Base-by-base conservation (phyloP, 2,329 filamentous ascomycete species). In the Ophiocordyceps robertsii region DNA sequence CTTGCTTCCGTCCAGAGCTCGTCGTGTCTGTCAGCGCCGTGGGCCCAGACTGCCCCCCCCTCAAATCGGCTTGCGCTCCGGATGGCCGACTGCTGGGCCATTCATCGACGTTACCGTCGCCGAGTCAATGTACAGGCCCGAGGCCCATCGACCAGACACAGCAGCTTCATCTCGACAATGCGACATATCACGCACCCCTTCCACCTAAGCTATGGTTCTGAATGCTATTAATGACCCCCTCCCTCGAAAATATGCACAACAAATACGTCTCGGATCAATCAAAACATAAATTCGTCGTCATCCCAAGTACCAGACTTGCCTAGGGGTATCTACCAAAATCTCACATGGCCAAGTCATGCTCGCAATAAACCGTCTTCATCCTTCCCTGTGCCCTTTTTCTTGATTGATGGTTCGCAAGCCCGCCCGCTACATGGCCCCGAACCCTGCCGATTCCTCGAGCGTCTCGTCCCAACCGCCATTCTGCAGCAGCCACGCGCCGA, bases 381-480 rank as follows among this genome's bases (percentile, higher is more conserved):
- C 31, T 32, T 32, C 12, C 10, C 29, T 31, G 29, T 31, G 10
- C 29, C n/a, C 10, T 31, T 10, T 31, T 31, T 31, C 29, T 14
- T 31, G 29, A 10, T 31, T 2, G 3, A 32, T 13, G 16, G 13
- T 12, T 14, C 19, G 19, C 19, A 4, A 19, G 24, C 17, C 14
- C n/a, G 14, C 14, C n/a, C 8, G 13, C 19, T 17, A 58, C 56
- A 71, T 35, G 63, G 63, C 61, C 1, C 70, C 70, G 7, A 48
- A 76, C 66, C 12, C 70, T 10, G 37, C 71, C 19, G 69, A 65
- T 37, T 75, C 72, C 57, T 82, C 77, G 37, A 82, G 66, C 47
- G 75, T 69, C 61, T 93, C 87, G 51, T 94, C 88, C 86, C 89
- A 94, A 1, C 87, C 90, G n/a, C 84, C 87, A 46, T 78, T 80